phyloP scores from a whole-genome alignment of 495 filamentous ascomycete genomes.

The Pyrenopolyporus hunteri region DNA sequence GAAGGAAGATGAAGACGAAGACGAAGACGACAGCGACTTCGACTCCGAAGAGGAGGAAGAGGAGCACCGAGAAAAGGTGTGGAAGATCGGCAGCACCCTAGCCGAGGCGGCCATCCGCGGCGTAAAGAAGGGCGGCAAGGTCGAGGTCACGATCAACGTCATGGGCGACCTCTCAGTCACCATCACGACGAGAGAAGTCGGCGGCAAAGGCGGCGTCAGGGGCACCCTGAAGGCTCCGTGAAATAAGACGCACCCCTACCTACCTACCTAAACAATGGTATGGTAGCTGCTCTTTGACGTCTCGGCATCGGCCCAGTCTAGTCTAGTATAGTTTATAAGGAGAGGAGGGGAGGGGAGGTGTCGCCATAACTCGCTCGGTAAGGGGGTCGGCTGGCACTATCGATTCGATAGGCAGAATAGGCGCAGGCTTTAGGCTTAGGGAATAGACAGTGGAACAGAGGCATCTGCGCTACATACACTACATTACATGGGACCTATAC shows the following conservation, averaged over 20 bases:
- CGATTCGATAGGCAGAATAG: constrained; percentile 8
- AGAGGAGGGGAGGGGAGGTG: neutral
- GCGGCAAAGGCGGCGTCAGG: constrained; percentile 82
- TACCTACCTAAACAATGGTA: neutral
- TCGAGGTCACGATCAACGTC: constrained; percentile 92
- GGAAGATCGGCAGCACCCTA: constrained; percentile 83
- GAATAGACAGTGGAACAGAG: constrained; percentile 4
- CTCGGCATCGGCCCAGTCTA: neutral
- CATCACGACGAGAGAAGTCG: constrained; percentile 82
- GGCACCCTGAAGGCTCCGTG: constrained; percentile 60
- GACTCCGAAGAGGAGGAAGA: constrained; percentile 84
- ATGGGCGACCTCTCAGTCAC: constrained; percentile 75
- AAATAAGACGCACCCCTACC: neutral
- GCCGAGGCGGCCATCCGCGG: constrained; percentile 84
- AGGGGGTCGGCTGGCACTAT: neutral
- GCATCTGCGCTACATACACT: neutral
- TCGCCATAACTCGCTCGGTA: too few species aligned
- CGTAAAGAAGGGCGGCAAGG: constrained; percentile 85
- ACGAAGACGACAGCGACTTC: constrained; percentile 72
- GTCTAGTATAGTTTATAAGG: neutral
- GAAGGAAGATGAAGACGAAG: constrained; percentile 59
- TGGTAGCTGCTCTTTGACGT: neutral
- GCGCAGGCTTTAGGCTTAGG: constrained; percentile 5
- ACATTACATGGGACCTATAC: neutral
- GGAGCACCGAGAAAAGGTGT: constrained; percentile 87